Evolutionary conservation across 768 basidiomycete species (phyloP).

Genomic region (Xanthoconium purpureum): DNA sequence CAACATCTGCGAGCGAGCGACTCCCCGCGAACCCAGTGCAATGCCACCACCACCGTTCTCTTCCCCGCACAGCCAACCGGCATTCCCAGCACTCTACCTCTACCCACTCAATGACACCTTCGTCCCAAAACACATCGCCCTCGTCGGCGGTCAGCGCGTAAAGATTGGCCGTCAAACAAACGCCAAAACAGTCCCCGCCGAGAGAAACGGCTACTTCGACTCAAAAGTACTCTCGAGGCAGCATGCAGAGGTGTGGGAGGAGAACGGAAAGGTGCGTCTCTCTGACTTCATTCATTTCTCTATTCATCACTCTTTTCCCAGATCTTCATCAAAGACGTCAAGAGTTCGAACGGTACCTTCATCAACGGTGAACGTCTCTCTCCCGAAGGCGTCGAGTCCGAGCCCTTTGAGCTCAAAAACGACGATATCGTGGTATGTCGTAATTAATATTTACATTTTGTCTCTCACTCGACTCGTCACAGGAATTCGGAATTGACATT

Average conservation of each 20-base stretch:
- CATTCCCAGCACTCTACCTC: constrained; percentile 55
- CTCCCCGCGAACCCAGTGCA: constrained; percentile 18
- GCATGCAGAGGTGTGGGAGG: constrained; percentile 99
- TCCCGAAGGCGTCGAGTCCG: constrained; percentile 84
- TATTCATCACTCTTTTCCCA: constrained; percentile 31
- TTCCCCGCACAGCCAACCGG: constrained; percentile 24
- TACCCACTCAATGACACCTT: constrained; percentile 96
- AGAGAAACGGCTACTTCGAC: constrained; percentile 96
- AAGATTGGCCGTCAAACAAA: constrained; percentile 97
- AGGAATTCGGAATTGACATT: constrained; percentile 99
- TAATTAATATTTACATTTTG: background rate
- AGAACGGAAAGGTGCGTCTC: constrained; percentile 68
- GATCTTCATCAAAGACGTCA: constrained; percentile 99
- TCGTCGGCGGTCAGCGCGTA: constrained; percentile 59
- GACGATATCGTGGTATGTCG: constrained; percentile 90
- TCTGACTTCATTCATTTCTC: background rate
- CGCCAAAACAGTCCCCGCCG: constrained; percentile 88
- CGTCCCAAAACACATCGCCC: constrained; percentile 89
- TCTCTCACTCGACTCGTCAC: constrained; percentile 3
- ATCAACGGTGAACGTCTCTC: constrained; percentile 94
- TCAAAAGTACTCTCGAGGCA: constrained; percentile 90
- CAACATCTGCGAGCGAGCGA: constrained; percentile 11
- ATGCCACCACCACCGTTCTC: constrained; percentile 36
- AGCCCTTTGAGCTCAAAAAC: constrained; percentile 89
- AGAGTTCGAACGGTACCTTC: constrained; percentile 97